Conservation (phyloP, 2,329 filamentous ascomycete genomes). For the Grosmannia clavigera region DNA sequence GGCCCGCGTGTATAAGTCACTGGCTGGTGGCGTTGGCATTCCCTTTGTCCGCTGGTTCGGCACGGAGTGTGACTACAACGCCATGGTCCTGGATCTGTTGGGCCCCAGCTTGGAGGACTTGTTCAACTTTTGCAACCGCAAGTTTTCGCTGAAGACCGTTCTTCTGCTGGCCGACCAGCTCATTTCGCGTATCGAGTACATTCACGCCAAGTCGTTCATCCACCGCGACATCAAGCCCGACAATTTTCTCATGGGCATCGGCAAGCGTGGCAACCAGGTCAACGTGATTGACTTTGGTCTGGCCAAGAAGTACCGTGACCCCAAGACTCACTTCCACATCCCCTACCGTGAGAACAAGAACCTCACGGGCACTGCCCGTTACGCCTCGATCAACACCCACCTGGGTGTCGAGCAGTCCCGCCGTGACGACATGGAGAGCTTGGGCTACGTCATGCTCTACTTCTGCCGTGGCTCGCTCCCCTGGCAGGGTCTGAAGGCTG, state of each 20-base stretch:
- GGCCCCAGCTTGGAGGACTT: slow-evolving; percentile 93
- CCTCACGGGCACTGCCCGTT: slow-evolving; percentile 94
- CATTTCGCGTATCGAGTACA: slow-evolving; percentile 98
- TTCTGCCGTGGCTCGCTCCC: slow-evolving; percentile 98
- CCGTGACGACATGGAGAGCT: slow-evolving; percentile 97
- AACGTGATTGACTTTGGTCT: slow-evolving; percentile 99
- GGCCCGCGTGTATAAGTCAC: slow-evolving; percentile 79
- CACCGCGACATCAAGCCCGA: slow-evolving; percentile 99
- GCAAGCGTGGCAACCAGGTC: slow-evolving; percentile 98
- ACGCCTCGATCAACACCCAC: slow-evolving; percentile 98
- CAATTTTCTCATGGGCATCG: slow-evolving; percentile 99
- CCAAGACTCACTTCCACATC: slow-evolving; percentile 99
- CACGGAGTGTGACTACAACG: slow-evolving; percentile 99
- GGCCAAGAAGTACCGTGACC: slow-evolving; percentile 99
- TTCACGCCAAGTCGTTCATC: slow-evolving; percentile 98
- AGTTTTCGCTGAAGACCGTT: slow-evolving; percentile 98
- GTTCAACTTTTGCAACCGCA: slow-evolving; percentile 99
- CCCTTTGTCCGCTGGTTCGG: slow-evolving; percentile 99
- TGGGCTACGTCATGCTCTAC: slow-evolving; percentile 99
- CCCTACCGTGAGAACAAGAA: slow-evolving; percentile 99
- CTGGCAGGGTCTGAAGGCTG: slow-evolving; percentile 97
- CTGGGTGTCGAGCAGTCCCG: slow-evolving; percentile 97
- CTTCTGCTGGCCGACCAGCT: slow-evolving; percentile 92
- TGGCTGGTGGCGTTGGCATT: slow-evolving; percentile 93
- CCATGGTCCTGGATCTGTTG: slow-evolving; percentile 96